phyloP scores from a whole-genome alignment of 768 basidiomycete species.

The Leccinum sublutescens region DNA sequence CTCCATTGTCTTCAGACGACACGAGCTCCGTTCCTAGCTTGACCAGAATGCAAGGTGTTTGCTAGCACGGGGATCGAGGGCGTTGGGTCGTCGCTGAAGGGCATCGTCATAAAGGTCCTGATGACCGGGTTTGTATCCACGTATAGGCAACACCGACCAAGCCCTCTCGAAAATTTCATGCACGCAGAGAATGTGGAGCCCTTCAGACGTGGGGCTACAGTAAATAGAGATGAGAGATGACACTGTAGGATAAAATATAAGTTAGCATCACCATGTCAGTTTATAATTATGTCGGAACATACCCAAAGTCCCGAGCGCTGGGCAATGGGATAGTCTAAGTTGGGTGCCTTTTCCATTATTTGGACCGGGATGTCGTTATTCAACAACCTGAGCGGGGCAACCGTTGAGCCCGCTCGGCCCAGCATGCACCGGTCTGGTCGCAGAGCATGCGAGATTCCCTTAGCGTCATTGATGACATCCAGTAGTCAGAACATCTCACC shows the following conservation, averaged over 20 bases:
- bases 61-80: constrained; percentile 27
- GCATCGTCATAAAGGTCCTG: constrained; percentile 3
- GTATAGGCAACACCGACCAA: constrained; percentile 27
- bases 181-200: constrained; percentile 40
- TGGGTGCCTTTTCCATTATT: constrained; percentile 42
- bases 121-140: constrained; percentile 32
- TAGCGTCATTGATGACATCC: neutral
- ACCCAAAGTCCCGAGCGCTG: constrained; percentile 42
- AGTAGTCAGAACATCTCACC: constrained; percentile 3
- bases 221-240: no score
- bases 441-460: neutral
- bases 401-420: constrained; percentile 30
- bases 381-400: constrained; percentile 34
- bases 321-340: constrained; percentile 27
- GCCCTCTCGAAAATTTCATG: constrained; percentile 36
- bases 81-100: constrained; percentile 15
- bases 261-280: no score
- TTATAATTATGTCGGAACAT: neutral
- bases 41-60: constrained; percentile 23
- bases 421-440: constrained; percentile 21
- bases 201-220: constrained; percentile 37
- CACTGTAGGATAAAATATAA: no score
- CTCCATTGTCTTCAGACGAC: constrained; percentile 36
- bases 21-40: constrained; percentile 46
- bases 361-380: constrained; percentile 46